Percentiles rank a stretch among this genome's conserved stretches.
Conservation (phyloP, 768 basidiomycete species). For the Austroboletus festivus region DNA sequence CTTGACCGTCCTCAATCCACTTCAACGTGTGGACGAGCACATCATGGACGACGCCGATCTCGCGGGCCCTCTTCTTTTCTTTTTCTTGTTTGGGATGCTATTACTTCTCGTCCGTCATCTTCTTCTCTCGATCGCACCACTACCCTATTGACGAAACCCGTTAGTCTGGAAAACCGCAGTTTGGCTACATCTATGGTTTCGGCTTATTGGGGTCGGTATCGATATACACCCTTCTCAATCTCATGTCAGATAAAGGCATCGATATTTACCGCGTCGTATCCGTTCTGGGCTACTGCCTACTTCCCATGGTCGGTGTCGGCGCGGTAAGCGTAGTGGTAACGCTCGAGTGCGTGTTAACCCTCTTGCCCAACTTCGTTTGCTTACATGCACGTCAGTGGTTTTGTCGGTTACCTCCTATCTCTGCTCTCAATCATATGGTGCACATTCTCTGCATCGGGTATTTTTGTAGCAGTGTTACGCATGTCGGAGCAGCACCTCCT, state of each 20-base stretch:
- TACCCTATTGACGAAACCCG: neutral
- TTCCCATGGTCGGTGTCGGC: slow-evolving; percentile 95
- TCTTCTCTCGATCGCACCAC: neutral
- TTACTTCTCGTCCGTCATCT: slow-evolving; percentile 75
- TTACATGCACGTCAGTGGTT: slow-evolving; percentile 48
- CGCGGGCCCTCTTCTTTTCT: slow-evolving; percentile 92
- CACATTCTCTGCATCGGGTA: slow-evolving; percentile 92
- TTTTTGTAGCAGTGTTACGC: slow-evolving; percentile 91
- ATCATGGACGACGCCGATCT: slow-evolving; percentile 99
- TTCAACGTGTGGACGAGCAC: slow-evolving; percentile 75
- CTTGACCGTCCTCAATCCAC: slow-evolving; percentile 91
- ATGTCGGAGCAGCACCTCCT: slow-evolving; percentile 95
- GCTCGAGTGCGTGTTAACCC: slow-evolving; percentile 67
- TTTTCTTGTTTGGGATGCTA: slow-evolving; percentile 91
- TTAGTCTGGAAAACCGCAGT: slow-evolving; percentile 97
- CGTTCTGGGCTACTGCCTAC: slow-evolving; percentile 92
- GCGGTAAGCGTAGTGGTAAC: slow-evolving; percentile 83
- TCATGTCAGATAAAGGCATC: slow-evolving; percentile 94
- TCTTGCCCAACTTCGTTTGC: slow-evolving; percentile 1
- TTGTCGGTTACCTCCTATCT: slow-evolving; percentile 83
- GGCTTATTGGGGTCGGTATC: slow-evolving; percentile 91
- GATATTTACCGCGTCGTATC: slow-evolving; percentile 94
- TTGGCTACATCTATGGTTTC: slow-evolving; percentile 98
- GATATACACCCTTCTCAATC: slow-evolving; percentile 91
- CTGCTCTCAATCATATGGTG: slow-evolving; percentile 90